Conservation (phyloP, 371 early-diverging fungal genomes). For the Mortierella sp. region DNA sequence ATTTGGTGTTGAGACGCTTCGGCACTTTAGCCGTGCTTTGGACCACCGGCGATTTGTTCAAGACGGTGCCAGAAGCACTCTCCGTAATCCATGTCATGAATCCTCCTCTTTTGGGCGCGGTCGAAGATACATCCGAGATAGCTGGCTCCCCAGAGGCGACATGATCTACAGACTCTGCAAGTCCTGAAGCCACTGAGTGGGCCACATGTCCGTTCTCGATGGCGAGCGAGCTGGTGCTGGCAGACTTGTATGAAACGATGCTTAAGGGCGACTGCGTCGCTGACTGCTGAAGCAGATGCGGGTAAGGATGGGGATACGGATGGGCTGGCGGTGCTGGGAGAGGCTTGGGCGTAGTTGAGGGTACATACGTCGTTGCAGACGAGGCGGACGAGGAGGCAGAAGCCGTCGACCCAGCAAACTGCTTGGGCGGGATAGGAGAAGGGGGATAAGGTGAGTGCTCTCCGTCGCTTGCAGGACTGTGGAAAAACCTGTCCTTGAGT, state of each 20-base stretch:
- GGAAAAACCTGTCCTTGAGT: slow-evolving; percentile 49
- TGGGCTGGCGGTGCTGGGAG: slow-evolving; percentile 54
- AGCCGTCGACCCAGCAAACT: slow-evolving; percentile 13
- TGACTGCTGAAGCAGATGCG: slow-evolving; percentile 28
- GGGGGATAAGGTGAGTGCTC: slow-evolving; percentile 27
- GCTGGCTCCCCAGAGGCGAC: slow-evolving; percentile 9
- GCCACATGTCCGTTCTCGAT: slow-evolving; percentile 42
- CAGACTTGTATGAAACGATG: slow-evolving; percentile 34
- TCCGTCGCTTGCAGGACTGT: slow-evolving; percentile 29
- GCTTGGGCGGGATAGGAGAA: slow-evolving; percentile 35
- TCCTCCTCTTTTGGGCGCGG: slow-evolving; percentile 25
- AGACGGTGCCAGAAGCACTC: slow-evolving; percentile 46
- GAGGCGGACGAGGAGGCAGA: slow-evolving; percentile 47
- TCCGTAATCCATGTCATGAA: slow-evolving; percentile 52
- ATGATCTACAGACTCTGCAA: slow-evolving; percentile 23
- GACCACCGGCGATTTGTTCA: slow-evolving; percentile 40
- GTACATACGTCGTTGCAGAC: slow-evolving; percentile 34
- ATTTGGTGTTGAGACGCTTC: slow-evolving; percentile 36
- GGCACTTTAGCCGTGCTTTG: slow-evolving; percentile 47
- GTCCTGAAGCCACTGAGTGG: not conserved
- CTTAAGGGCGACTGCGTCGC: slow-evolving; percentile 27
- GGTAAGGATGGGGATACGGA: slow-evolving; percentile 34
- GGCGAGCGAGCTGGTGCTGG: slow-evolving; percentile 44
- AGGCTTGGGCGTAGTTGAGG: slow-evolving; percentile 35
- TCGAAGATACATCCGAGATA: not conserved